Conservation (phyloP, 352 stramenopile species). For the Pythium dissotocum region DNA sequence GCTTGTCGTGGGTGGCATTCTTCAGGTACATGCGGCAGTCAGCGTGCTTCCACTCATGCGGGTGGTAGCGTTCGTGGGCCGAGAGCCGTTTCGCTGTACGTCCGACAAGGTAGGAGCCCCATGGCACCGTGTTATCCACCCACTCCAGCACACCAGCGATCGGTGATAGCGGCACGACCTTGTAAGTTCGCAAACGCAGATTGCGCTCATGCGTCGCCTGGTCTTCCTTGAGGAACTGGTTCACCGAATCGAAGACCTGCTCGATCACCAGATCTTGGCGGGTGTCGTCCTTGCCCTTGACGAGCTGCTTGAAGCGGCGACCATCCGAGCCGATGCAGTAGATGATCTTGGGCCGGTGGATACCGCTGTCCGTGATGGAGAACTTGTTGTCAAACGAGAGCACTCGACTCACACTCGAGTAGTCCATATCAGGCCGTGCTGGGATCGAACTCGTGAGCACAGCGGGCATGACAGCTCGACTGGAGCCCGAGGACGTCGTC, state of each 20-base stretch:
- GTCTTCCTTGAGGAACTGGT: constrained; percentile 84
- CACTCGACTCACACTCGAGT: constrained; percentile 78
- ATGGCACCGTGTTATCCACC: constrained; percentile 96
- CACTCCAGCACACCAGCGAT: constrained; percentile 97
- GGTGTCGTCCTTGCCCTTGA: constrained; percentile 93
- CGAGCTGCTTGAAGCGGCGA: constrained; percentile 92
- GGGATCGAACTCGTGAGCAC: constrained; percentile 75
- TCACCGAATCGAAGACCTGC: constrained; percentile 89
- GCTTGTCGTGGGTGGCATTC: constrained; percentile 63
- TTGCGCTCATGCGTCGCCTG: constrained; percentile 59
- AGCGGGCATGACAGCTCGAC: constrained; percentile 61
- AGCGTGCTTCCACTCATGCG: constrained; percentile 90
- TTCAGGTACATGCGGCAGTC: constrained; percentile 84
- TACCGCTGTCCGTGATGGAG: constrained; percentile 93
- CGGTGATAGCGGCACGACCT: constrained; percentile 90
- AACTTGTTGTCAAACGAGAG: constrained; percentile 92
- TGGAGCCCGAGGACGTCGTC: constrained; percentile 10
- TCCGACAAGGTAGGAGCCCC: constrained; percentile 91
- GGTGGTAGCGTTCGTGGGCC: constrained; percentile 95
- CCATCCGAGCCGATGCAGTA: constrained; percentile 94
- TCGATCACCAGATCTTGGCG: constrained; percentile 90
- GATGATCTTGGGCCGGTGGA: constrained; percentile 98
- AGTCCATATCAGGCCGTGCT: constrained; percentile 78
- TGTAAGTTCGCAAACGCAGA: constrained; percentile 96
- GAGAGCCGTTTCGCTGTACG: constrained; percentile 50